phyloP scores from a whole-genome alignment of 768 basidiomycete species.

The Exsudoporus frostii region DNA sequence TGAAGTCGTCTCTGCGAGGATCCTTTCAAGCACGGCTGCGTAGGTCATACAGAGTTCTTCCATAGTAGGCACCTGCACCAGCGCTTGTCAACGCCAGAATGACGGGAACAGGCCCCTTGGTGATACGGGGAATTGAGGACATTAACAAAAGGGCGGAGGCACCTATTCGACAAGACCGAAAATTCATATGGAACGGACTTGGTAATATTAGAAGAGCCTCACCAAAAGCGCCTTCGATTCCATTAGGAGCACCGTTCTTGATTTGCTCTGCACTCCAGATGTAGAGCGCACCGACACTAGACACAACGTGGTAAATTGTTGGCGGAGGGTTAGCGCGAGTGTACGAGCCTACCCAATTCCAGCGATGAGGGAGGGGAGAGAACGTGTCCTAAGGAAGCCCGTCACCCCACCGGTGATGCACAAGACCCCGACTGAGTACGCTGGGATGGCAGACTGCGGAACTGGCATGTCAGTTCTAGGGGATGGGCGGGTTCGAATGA shows the following conservation, averaged over 20 bases:
- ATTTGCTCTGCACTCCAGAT: constrained; percentile 77
- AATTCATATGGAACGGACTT: not conserved
- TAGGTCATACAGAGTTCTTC: constrained; percentile 47
- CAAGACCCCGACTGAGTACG: constrained; percentile 71
- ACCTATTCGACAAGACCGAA: constrained; percentile 37
- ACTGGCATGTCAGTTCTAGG: constrained; percentile 24
- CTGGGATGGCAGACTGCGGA: constrained; percentile 74
- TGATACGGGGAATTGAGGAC: constrained; percentile 68
- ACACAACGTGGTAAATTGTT: not conserved
- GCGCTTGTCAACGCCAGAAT: constrained; percentile 61
- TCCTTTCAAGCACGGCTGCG: constrained; percentile 17
- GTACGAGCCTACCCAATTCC: constrained; percentile 61
- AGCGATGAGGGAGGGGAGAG: constrained; percentile 79
- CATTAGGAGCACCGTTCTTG: constrained; percentile 66
- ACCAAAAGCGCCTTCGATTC: constrained; percentile 80
- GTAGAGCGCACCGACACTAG: constrained; percentile 74
- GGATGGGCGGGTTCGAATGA: constrained; percentile 1
- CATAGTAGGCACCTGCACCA: constrained; percentile 64
- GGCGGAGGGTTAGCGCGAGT: not conserved
- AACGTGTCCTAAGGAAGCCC: constrained; percentile 68
- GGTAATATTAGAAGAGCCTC: constrained; percentile 18
- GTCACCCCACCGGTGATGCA: constrained; percentile 76
- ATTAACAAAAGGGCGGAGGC: constrained; percentile 73
- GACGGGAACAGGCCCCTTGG: constrained; percentile 73
- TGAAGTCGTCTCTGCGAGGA: not conserved